These are phyloP conservation scores for Didymella segeticola DNA, from an alignment of 2,329 filamentous ascomycete species.

Conservation along the genomic window DNA sequence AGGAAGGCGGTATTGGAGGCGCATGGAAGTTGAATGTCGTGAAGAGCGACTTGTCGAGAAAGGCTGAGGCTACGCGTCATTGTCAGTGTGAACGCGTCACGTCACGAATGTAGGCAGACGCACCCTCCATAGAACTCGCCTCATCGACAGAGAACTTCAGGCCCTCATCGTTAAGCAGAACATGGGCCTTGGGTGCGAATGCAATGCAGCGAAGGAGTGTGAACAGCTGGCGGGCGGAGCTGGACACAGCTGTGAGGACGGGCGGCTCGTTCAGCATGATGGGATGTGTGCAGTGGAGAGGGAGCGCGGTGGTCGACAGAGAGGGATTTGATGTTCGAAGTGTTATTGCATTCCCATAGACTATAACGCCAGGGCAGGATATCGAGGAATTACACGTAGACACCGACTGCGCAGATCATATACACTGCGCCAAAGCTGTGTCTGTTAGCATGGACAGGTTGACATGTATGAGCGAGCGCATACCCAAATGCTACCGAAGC, in stretches of 20 bases:
- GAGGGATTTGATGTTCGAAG: slow-evolving; percentile 20
- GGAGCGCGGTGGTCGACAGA: slow-evolving; percentile 18
- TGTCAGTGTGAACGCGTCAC: slow-evolving; percentile 19
- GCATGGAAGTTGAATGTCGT: slow-evolving; percentile 78
- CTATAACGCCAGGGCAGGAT: slow-evolving; percentile 43
- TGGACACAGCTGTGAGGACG: slow-evolving; percentile 77
- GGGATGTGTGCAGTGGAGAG: slow-evolving; percentile 19
- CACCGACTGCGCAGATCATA: slow-evolving; percentile 98
- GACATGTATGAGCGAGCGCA: slow-evolving; percentile 40
- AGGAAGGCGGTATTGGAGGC: slow-evolving; percentile 50
- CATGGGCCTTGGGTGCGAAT: slow-evolving; percentile 65
- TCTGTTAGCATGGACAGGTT: background rate
- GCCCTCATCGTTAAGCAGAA: slow-evolving; percentile 85
- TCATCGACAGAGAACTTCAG: slow-evolving; percentile 89
- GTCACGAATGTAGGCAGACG: background rate
- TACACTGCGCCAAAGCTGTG: slow-evolving; percentile 91
- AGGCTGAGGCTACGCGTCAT: slow-evolving; percentile 67
- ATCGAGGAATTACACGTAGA: slow-evolving; percentile 79
- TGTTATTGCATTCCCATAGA: slow-evolving; percentile 50
- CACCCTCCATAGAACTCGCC: slow-evolving; percentile 89
- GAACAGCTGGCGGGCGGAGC: slow-evolving; percentile 77
- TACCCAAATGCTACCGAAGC: slow-evolving; percentile 92
- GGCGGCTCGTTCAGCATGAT: slow-evolving; percentile 54
- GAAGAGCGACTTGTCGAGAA: slow-evolving; percentile 88
- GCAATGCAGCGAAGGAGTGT: slow-evolving; percentile 68